Evolutionary conservation across 116 monocot genomes (phyloP).

Genomic region (Dioscorea cayenensis): DNA sequence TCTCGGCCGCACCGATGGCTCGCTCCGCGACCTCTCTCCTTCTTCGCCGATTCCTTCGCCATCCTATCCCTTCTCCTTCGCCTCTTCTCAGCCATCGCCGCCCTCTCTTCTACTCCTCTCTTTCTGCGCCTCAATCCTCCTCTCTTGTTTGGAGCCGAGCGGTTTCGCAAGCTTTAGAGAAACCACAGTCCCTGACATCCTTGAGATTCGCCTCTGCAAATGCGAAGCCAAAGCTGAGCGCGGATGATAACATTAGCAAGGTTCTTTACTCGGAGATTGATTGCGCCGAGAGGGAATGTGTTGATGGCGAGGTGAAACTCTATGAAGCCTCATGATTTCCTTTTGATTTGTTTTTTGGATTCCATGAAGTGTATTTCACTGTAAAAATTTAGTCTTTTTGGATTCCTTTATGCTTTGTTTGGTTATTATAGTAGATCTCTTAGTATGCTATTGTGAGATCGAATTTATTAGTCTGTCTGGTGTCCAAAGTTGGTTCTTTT

Average conservation of each 20-base stretch:
- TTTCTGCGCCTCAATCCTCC: background rate
- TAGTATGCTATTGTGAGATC: too few species aligned
- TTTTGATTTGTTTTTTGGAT: background rate
- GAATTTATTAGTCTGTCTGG: too few species aligned
- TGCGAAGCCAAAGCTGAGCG: conserved; percentile 10
- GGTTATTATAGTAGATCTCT: too few species aligned
- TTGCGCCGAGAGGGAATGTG: background rate
- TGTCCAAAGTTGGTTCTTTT: too few species aligned
- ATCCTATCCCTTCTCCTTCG: background rate
- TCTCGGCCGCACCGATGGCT: background rate
- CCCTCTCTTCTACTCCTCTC: conserved; percentile 1
- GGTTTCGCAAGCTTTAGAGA: background rate
- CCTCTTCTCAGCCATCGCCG: background rate
- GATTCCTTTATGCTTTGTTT: too few species aligned
- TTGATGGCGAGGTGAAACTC: conserved; percentile 1
- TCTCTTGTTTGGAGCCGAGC: background rate
- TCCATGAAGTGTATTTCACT: background rate
- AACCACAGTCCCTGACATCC: background rate
- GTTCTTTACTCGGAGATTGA: conserved; percentile 44
- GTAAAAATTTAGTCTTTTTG: background rate
- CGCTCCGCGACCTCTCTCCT: conserved; percentile 18
- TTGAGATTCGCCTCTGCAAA: background rate
- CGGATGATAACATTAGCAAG: conserved; percentile 28
- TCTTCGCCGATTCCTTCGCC: conserved; percentile 18
- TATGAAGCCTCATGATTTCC: background rate